A percentile compares a stretch with the other conserved stretches of the same genome.
These are phyloP conservation scores for Gymnopus androsaceus DNA, from an alignment of 1,284 basidiomycete species.

Conservation along the genomic window DNA sequence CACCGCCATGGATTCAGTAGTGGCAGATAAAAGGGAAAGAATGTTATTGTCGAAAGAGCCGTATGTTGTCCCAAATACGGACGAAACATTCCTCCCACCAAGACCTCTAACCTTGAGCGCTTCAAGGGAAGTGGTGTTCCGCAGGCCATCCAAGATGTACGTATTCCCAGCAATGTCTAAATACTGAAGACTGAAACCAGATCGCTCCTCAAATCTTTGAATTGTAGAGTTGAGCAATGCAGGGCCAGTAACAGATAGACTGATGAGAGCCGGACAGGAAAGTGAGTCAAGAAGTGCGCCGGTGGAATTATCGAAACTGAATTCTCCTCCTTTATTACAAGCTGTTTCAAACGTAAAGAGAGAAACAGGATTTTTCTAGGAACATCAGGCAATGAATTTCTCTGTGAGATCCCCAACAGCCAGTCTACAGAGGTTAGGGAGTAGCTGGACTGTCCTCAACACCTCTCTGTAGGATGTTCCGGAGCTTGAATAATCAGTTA, in stretches of 20 bases:
- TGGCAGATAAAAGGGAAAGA: too few species aligned
- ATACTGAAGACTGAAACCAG: not conserved
- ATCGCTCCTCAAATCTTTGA: not conserved
- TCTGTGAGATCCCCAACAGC: not conserved
- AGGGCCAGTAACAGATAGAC: not conserved
- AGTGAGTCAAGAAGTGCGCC: not conserved
- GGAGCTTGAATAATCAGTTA: not conserved
- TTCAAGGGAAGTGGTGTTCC: too few species aligned
- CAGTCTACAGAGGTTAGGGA: not conserved
- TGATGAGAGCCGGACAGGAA: not conserved
- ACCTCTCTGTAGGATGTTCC: not conserved
- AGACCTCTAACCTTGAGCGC: too few species aligned
- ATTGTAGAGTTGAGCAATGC: not conserved
- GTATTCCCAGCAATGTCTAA: not conserved
- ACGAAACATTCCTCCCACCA: too few species aligned
- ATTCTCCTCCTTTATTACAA: too few species aligned
- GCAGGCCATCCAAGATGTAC: not conserved
- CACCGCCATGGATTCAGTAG: too few species aligned
- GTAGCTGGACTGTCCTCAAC: not conserved
- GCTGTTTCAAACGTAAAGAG: not conserved
- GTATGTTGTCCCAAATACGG: too few species aligned
- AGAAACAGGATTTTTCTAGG: too few species aligned
- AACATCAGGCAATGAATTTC: not conserved
- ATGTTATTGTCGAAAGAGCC: too few species aligned
- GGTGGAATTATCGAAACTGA: not conserved